Conservation (phyloP, 208 protist genomes). For the Crithidia thermophila region DNA sequence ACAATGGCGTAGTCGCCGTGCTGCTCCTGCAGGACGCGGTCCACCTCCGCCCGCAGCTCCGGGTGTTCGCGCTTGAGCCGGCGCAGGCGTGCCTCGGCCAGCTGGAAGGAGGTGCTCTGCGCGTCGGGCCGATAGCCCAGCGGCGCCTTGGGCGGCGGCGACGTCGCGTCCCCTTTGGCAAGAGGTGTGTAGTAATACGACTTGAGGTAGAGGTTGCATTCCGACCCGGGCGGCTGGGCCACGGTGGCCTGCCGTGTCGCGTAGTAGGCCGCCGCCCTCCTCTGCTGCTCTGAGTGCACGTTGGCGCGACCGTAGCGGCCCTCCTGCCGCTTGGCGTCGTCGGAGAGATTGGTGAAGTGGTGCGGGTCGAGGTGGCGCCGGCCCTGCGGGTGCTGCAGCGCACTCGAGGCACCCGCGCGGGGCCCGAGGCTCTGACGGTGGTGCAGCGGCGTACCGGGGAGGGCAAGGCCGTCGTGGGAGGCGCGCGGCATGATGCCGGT, state of each 20-base stretch:
- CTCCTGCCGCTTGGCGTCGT: slow-evolving; percentile 66
- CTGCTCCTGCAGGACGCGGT: slow-evolving; percentile 34
- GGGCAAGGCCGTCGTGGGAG: slow-evolving; percentile 10
- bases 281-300: slow-evolving; percentile 31
- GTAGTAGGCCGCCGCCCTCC: slow-evolving; percentile 39
- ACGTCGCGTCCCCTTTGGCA: slow-evolving; percentile 16
- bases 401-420: not conserved
- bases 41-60: slow-evolving; percentile 30
- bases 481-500: slow-evolving; percentile 37
- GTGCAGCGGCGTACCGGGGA: not conserved
- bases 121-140: slow-evolving; percentile 7
- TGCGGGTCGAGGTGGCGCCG: slow-evolving; percentile 65
- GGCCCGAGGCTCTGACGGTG: slow-evolving; percentile 15
- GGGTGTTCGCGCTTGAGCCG: slow-evolving; percentile 43
- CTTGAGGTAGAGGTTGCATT: slow-evolving; percentile 49
- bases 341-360: slow-evolving; percentile 58
- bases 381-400: not conserved
- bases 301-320: slow-evolving; percentile 60
- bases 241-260: slow-evolving; percentile 16
- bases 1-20: slow-evolving; percentile 56
- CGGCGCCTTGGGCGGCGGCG: slow-evolving; percentile 6
- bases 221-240: slow-evolving; percentile 28
- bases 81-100: slow-evolving; percentile 59
- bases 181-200: slow-evolving; percentile 60
- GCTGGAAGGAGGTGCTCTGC: slow-evolving; percentile 47